Evolutionary conservation across 140 eudicot genomes (phyloP), one percentile per base, ranked within the genome.

Genomic region (Bidens hawaiensis): DNA sequence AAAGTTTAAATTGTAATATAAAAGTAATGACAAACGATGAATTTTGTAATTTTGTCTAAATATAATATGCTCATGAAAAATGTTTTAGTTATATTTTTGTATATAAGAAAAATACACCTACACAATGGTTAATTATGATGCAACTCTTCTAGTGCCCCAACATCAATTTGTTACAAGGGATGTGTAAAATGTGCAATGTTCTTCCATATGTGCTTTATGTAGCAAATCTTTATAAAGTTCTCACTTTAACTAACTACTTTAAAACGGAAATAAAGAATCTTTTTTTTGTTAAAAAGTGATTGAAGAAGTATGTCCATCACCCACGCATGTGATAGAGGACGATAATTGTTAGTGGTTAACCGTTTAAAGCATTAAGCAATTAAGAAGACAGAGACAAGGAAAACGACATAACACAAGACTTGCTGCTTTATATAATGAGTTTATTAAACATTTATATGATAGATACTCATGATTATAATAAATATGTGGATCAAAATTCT

Each of bases 351-450:
- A 30, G 3, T 9, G 30, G 15, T n/a, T 26, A 54, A 54, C 40
- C 41, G 10, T 56, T 27, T 21, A 56, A 25, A 31, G 38, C 12
- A 16, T 28, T 17, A 47, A 64, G 18, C 46, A 64, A 47, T 22
- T 47, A 46, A 28, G 23, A 33, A 16, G 57, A 43, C 43, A 63
- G 28, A 64, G 21, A 64, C 42, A 17, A 28, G 31, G 47, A 64
- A 27, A 64, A 64, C 2, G 69, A 64, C 59, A 46, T 28, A 12
- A 28, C 59, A 47, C 40, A 18, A 28, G 11, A 47, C 17, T 17
- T 47, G 69, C 31, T 11, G 38, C 13, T 25, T 24, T 61, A 7
- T 41, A 36, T 23, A 9, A 7, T 30, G 45, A 17, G 4, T 26
- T 46, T 18, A 10, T 64, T 45, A 47, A 3, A 40, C n/a, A 10